Base-by-base conservation (phyloP, 2,329 filamentous ascomycete genomes). In the Xylaria multiplex region DNA sequence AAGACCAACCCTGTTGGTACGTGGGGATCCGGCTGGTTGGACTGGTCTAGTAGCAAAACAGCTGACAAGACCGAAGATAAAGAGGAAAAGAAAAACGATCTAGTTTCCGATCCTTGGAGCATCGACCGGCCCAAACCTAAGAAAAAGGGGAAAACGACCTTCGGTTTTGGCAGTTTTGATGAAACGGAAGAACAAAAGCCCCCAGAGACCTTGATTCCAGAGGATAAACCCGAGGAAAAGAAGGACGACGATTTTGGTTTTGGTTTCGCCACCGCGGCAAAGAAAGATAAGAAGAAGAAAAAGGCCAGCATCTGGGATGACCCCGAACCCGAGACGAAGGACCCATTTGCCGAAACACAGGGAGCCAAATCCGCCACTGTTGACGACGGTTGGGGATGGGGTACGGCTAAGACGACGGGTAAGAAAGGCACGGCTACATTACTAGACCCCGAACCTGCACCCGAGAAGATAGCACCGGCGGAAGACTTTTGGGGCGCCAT, bases 1-100 rank as follows among this genome's bases (percentile, higher is more conserved):
- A 78, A 80, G 27, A 76, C 77, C 5, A 80, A 81, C 43, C 74
- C 78, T 3, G 84, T 91, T 71, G 84, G 87, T 55, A 79, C 81
- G 45, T 91, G 88, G 87, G 87, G 87, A 40, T 83, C 83, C 65
- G 85, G 82, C 69, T 90, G 88, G 86, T 35, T 80, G 81, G 80
- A 78, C 56, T 82, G 83, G 68, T 78, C 80, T 53, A 79, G 79
- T 30, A 63, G 69, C 22, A 75, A 77, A 40, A 70, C 73, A 43
- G 70, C 75, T 56, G 76, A 74, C 48, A 72, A 74, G 42, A 59
- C 70, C 71, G 81, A 72, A 74, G 82, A 76, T 59, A 77, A 78
- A 64, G 84, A 81, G 63, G 68, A 76, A 54, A 80, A 82, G 67
- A 80, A 79, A 32, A 77, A 79, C 49, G 78, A 82, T 13, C 72